Evolutionary conservation across 768 basidiomycete species (phyloP), one percentile per base, ranked within the genome.

Genomic region (Phanerodontia chrysosporium): DNA sequence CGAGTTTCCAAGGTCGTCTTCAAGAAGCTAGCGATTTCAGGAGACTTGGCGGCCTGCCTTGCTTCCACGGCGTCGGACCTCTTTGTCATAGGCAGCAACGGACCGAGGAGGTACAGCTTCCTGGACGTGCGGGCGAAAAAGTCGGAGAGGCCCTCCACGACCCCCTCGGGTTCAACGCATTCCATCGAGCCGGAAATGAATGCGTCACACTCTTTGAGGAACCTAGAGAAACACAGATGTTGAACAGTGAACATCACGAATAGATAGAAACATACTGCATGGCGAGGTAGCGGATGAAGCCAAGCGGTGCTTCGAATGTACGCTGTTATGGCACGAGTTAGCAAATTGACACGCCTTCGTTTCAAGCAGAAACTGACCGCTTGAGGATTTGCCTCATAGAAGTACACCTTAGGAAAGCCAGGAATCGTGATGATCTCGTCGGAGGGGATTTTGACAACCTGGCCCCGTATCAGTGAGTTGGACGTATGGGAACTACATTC

Each of bases 351-450:
- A 49, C 45, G 22, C 7, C 22, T 18, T 45, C n/a, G 45, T 6
- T 8, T 36, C 14, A 8, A 30, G 16, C n/a, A 27, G 29, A 18
- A 25, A 58, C 59, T 45, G 42, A 65, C 66, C 10, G 58, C 36
- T 45, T 67, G 68, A 8, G 66, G 64, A 25, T 49, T 28, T 22
- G 57, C 44, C 46, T 69, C 67, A 28, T 66, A 61, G 42, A 64
- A 61, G 25, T 66, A 65, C 57, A 69, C 64, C 5, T 62, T 58
- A 25, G 68, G 66, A 29, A 69, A 24, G 1, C 65, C 68, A 1
- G 66, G 65, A 4, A 58, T 30, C 2, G 52, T 36, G 3, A 65
- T 32, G 18, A 69, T 22, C 1, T 55, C 45, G 18, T 60, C 66
- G 1, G 46, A 39, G 3, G 27, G 18, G 1, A 21, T 5, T 4